phyloP scores from a whole-genome alignment of 805 yeast species.

The Myxozyma sirexii region DNA sequence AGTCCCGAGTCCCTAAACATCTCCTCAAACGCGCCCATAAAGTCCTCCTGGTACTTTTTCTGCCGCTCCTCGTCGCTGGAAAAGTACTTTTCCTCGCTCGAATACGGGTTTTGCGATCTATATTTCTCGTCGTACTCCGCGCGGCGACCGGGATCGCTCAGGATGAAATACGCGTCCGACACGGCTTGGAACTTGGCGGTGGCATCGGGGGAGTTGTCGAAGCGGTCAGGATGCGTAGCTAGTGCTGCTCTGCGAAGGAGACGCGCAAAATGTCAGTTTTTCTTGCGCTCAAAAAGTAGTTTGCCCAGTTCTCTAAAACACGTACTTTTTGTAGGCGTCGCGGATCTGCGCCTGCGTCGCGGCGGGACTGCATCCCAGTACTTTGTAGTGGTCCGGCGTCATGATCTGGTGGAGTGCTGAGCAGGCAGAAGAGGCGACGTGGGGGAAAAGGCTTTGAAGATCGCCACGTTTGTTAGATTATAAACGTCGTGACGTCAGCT shows the following conservation, averaged over 20 bases:
- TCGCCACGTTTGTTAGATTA: no score
- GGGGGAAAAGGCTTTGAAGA: no score
- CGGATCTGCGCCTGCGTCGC: slow-evolving; percentile 31
- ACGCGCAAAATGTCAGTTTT: no score
- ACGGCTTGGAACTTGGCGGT: slow-evolving; percentile 33
- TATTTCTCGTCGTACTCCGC: slow-evolving; percentile 31
- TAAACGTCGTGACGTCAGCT: no score
- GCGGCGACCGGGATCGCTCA: slow-evolving; percentile 31
- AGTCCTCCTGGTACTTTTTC: slow-evolving; percentile 27
- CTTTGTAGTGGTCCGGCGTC: slow-evolving; percentile 30
- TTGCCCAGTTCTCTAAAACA: neutral
- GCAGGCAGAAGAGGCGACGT: no score
- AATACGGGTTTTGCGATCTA: slow-evolving; percentile 6
- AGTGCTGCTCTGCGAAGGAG: slow-evolving; percentile 31
- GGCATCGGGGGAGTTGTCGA: slow-evolving; percentile 24
- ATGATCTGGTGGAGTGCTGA: neutral
- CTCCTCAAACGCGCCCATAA: slow-evolving; percentile 35
- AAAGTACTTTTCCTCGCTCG: slow-evolving; percentile 1
- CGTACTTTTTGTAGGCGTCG: slow-evolving; percentile 33
- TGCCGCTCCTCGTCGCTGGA: slow-evolving; percentile 26
- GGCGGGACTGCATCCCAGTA: slow-evolving; percentile 11
- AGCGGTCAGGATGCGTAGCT: slow-evolving; percentile 36
- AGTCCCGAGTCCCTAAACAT: slow-evolving; percentile 33
- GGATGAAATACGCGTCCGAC: slow-evolving; percentile 36
- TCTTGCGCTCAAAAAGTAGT: no score